These are phyloP conservation scores for Alternaria gansuensis DNA, from an alignment of 2,329 filamentous ascomycete genomes.

Conservation along the genomic window DNA sequence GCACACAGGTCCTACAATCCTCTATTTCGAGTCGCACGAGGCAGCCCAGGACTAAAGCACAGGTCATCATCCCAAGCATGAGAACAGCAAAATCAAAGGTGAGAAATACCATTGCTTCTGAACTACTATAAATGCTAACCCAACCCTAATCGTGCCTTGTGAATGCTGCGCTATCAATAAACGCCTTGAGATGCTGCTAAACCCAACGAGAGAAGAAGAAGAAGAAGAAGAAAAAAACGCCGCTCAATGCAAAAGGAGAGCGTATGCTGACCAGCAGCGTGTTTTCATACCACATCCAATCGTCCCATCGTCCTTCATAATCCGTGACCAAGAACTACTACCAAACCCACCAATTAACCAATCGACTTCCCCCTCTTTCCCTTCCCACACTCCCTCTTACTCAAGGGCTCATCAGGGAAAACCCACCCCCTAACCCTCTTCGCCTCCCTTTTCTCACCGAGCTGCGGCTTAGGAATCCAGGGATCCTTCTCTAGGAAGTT, in stretches of 20 bases:
- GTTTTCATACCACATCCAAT: not conserved
- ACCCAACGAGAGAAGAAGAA: not conserved
- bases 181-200: constrained; percentile 15
- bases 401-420: constrained; percentile 75
- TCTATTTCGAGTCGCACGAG: too few species aligned
- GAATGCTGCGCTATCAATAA: constrained; percentile 19
- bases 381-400: constrained; percentile 68
- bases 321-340: not conserved
- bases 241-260: constrained; percentile 15
- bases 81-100: not conserved
- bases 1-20: too few species aligned
- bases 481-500: constrained; percentile 74
- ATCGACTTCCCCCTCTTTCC: constrained; percentile 45
- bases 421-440: constrained; percentile 79
- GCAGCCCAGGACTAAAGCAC: too few species aligned
- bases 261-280: constrained; percentile 17
- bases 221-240: not conserved
- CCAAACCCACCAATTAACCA: constrained; percentile 13
- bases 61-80: not conserved
- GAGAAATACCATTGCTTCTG: constrained; percentile 8
- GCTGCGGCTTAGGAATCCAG: constrained; percentile 78
- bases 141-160: constrained; percentile 11
- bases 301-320: constrained; percentile 4
- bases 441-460: constrained; percentile 77
- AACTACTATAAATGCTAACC: constrained; percentile 5